Conservation (phyloP, 495 filamentous ascomycete species). For the Lichina pygmaea region DNA sequence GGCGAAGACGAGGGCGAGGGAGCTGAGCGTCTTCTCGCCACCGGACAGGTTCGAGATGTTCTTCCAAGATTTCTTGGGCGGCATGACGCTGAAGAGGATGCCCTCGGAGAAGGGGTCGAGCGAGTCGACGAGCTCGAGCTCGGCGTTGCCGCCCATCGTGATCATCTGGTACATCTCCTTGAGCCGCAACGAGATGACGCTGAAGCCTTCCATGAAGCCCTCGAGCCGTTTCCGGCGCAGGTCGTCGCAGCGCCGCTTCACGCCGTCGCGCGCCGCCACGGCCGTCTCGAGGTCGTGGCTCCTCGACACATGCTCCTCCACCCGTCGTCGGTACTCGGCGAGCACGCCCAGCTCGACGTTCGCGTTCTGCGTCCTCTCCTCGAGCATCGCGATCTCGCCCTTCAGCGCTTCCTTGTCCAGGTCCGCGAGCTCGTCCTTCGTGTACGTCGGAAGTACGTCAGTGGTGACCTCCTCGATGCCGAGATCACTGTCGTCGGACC, state of each 20-base stretch:
- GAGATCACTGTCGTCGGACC: constrained; percentile 9
- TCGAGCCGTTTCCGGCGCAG: constrained; percentile 70
- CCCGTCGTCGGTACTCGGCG: constrained; percentile 72
- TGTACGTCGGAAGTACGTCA: constrained; percentile 49
- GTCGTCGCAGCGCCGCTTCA: constrained; percentile 76
- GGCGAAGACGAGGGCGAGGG: constrained; percentile 84
- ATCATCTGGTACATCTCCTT: constrained; percentile 99
- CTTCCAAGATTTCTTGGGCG: constrained; percentile 98
- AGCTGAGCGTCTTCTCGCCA: constrained; percentile 90
- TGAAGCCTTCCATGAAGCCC: constrained; percentile 97
- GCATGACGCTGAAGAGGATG: constrained; percentile 93
- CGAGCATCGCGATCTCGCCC: constrained; percentile 62
- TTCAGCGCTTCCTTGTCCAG: constrained; percentile 76
- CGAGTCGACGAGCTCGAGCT: constrained; percentile 84
- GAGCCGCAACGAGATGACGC: constrained; percentile 72
- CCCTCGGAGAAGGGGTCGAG: constrained; percentile 93
- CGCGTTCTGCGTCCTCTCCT: constrained; percentile 77
- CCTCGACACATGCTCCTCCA: constrained; percentile 62
- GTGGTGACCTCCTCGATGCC: constrained; percentile 10
- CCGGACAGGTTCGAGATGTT: constrained; percentile 87
- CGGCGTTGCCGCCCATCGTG: constrained; percentile 97
- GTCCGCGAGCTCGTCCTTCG: constrained; percentile 73
- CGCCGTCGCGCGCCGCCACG: constrained; percentile 47
- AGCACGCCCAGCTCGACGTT: constrained; percentile 79
- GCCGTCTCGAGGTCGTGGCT: constrained; percentile 54